Base-by-base conservation (phyloP, 176 grass and related monocot species). In the Urochloa ruziziensis region DNA sequence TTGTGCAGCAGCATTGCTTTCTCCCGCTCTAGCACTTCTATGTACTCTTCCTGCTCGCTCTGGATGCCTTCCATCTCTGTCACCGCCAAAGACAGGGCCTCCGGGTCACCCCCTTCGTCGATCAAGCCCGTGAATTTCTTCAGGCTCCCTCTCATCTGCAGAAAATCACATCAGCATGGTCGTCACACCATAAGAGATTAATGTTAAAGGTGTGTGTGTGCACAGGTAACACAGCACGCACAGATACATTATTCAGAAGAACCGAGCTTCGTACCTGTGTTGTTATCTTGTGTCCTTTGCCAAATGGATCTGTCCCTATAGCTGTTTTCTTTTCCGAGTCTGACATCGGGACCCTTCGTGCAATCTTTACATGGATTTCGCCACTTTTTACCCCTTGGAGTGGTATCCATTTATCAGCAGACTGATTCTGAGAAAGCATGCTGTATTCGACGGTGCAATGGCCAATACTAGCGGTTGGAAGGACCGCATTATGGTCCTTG, bases 401-500 rank as follows among this genome's bases (percentile, higher is more conserved):
- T 0, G 88, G 89, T 82, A 99, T 90, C 96, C 96, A 99, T 69
- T 90, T 94, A 30, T 94, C 85, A 0, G 88, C 90, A 0, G 88
- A 70, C 65, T 92, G 67, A 73, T 99, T 99, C 21, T 88, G 73
- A 16, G 82, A 82, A n/a, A 94, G 87, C 82, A 81, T 88, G 73
- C 89, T 89, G 74, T 96, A 99, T 39, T 99, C 93, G 0, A 99
- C 87, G 5, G 79, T 89, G 81, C 96, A 99, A 53, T 92, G 33
- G 16, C 96, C 96, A 59, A 99, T 99, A 37, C 96, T 89, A 15
- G 79, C 87, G 1, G 93, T 88, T 17, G 96, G 96, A 40, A 99
- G 93, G 40, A 99, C 68, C 1, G 83, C 88, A 7, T 99, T 99
- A 71, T 99, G 93, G 49, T 99, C 96, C 73, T 94, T 96, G 39